phyloP scores from a whole-genome alignment of 2,329 filamentous ascomycete species.

The Thielaviopsis ethacetica region DNA sequence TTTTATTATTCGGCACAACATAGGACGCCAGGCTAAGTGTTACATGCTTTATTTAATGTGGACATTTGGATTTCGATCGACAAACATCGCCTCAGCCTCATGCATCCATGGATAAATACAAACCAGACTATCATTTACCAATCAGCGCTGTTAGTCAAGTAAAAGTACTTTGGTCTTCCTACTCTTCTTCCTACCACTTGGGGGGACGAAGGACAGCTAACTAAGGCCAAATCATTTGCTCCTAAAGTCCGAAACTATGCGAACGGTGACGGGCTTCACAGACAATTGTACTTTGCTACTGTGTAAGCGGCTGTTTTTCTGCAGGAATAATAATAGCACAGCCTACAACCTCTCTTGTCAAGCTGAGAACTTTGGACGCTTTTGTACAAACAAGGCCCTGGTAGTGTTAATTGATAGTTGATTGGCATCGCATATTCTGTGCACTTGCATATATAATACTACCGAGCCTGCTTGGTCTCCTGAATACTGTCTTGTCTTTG shows the following conservation, averaged over 20 bases:
- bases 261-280: background rate
- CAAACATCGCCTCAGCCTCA: background rate
- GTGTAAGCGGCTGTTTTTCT: background rate
- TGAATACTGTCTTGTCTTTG: background rate
- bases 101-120: background rate
- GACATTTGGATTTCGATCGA: background rate
- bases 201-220: background rate
- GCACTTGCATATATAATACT: background rate
- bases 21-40: background rate
- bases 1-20: background rate
- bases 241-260: background rate
- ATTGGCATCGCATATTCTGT: background rate
- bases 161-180: background rate
- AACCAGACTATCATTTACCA: background rate
- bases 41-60: background rate
- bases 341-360: background rate
- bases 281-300: background rate
- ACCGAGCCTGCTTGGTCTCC: background rate
- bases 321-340: background rate
- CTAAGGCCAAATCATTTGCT: background rate
- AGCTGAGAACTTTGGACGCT: background rate
- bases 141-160: background rate
- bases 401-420: background rate
- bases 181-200: background rate
- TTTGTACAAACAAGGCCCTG: background rate